Evolutionary conservation across 805 yeast species (phyloP), one percentile per base, ranked within the genome.

Genomic region (Tetrapisispora arboricola): DNA sequence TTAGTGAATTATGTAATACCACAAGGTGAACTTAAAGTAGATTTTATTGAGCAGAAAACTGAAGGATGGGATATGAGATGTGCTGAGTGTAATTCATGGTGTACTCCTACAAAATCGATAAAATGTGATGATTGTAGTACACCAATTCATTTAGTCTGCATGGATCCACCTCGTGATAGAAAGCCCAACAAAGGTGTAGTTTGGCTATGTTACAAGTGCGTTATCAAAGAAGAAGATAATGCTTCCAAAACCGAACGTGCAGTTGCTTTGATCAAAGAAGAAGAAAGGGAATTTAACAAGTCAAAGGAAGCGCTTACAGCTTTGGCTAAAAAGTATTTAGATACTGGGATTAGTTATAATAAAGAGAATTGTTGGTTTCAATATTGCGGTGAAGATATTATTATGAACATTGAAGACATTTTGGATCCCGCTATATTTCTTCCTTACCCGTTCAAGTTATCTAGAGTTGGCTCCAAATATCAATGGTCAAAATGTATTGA

Each of bases 181-280:
- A 84, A 84, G 53, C 96, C 95, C 1, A 78, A 84, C 33, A 65
- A 94, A 43, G 95, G 95, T 1, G 83, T 85, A 55, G 84, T 86
- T 8, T 88, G 96, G 96, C 73, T 85, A 20, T 87, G 96, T 66
- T 88, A 84, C 22, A 57, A 66, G 5, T 87, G 96, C 63, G 70
- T 80, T n/a, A 73, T 75, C 49, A 70, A 66, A 25, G 71, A 73
- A 39, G 81, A 78, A 45, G 58, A 61, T n/a, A 63, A 40, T 3
- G 33, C 33, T 12, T 35, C 27, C 7, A 45, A 44, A 16, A 39
- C 19, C 19, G 32, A 26, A 7, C 33, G 13, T 13, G 12, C 9
- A 9, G 10, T 3, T 13, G 18, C 18, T 3, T 4, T n/a, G 8
- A 28, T 9, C 4, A n/a, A 28, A 28, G 15, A 28, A 7, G 48